These are phyloP conservation scores for Luffa acutangula DNA, from an alignment of 306 rosid genomes.

Conservation along the genomic window DNA sequence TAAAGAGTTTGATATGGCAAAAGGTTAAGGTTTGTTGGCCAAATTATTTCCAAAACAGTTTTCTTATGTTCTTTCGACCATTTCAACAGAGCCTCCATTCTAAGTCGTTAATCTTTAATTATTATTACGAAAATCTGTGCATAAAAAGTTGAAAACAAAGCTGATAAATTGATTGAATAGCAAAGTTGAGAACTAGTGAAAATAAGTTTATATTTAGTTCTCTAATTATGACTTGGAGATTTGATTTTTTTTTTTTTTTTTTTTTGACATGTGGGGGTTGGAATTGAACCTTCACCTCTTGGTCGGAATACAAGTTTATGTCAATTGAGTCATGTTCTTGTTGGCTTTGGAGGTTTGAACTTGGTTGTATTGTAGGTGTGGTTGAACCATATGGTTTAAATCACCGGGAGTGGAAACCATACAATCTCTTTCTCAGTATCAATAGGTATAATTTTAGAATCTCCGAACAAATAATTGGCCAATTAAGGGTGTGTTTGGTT, in stretches of 20 bases:
- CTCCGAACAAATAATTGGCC: neutral
- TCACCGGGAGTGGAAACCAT: conserved; percentile 71
- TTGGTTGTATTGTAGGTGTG: conserved; percentile 47
- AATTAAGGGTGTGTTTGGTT: too few relatives aligned
- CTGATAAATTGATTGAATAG: neutral
- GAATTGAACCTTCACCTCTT: too few relatives aligned
- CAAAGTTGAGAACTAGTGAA: neutral
- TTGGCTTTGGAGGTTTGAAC: conserved; percentile 8
- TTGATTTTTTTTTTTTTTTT: too few relatives aligned
- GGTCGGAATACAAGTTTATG: too few relatives aligned
- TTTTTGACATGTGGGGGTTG: too few relatives aligned
- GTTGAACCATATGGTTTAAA: conserved; percentile 77
- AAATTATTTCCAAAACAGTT: neutral
- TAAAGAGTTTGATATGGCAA: neutral
- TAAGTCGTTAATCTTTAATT: neutral
- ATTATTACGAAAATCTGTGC: neutral
- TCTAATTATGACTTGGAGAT: neutral
- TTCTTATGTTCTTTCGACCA: neutral
- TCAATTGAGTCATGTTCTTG: too few relatives aligned
- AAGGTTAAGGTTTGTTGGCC: neutral
- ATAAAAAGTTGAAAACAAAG: neutral
- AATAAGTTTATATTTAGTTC: neutral
- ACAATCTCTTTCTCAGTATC: conserved; percentile 91
- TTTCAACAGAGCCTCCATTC: neutral
- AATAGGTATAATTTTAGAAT: conserved; percentile 45